Evolutionary conservation across 1,284 basidiomycete genomes (phyloP).

Genomic region (Melampsora americana): DNA sequence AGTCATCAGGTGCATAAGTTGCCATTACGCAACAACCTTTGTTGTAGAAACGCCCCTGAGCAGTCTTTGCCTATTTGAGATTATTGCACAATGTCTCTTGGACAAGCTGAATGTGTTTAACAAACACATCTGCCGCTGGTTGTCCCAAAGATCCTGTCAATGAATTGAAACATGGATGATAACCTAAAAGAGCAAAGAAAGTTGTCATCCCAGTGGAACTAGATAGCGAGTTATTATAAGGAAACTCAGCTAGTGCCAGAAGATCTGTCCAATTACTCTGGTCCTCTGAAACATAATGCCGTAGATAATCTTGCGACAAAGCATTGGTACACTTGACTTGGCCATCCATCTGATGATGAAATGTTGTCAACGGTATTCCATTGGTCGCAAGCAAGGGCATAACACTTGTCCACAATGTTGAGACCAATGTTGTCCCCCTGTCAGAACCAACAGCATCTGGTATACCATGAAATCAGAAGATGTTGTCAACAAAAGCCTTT

Average conservation of each 20-base stretch:
- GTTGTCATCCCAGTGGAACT: not conserved
- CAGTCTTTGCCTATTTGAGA: not conserved
- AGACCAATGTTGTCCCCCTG: too few species aligned
- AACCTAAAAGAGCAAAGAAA: slow-evolving; percentile 51
- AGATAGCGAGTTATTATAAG: not conserved
- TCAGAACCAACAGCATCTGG: slow-evolving; percentile 11
- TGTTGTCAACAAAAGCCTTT: not conserved
- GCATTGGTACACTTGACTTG: slow-evolving; percentile 8
- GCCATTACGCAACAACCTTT: not conserved
- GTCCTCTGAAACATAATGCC: not conserved
- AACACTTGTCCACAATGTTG: too few species aligned
- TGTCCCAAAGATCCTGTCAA: not conserved
- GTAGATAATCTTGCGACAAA: slow-evolving; percentile 14
- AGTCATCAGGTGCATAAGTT: not conserved
- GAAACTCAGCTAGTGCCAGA: not conserved
- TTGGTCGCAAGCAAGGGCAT: too few species aligned
- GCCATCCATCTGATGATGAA: too few species aligned
- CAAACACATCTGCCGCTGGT: slow-evolving; percentile 2
- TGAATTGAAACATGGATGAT: slow-evolving; percentile 50
- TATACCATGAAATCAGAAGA: slow-evolving; percentile 24
- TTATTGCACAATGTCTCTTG: not conserved
- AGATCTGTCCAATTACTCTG: not conserved
- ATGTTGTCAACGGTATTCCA: too few species aligned
- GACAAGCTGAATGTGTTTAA: not conserved
- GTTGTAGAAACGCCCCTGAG: not conserved